Conservation (phyloP, 2,329 filamentous ascomycete genomes). For the Fusarium globosum region DNA sequence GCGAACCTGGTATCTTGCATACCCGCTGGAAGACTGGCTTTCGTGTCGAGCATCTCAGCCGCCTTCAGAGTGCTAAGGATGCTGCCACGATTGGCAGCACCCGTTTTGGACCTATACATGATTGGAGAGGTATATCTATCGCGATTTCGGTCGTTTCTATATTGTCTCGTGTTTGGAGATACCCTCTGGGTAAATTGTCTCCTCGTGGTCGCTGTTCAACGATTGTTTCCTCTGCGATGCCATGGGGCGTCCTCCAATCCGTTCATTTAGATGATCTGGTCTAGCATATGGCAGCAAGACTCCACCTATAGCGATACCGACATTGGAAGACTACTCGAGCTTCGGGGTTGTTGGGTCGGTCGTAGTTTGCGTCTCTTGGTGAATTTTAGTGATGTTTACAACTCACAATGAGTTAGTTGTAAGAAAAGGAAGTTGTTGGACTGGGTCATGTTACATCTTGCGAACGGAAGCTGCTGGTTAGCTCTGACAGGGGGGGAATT, state of each 20-base stretch:
- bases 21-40: constrained; percentile 86
- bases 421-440: constrained; percentile 4
- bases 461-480: constrained; percentile 24
- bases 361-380: neutral
- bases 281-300: constrained; percentile 37
- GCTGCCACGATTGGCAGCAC: constrained; percentile 55
- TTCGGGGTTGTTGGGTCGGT: neutral
- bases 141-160: neutral
- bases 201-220: constrained; percentile 12
- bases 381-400: neutral
- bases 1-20: constrained; percentile 41
- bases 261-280: constrained; percentile 26
- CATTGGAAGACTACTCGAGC: constrained; percentile 25
- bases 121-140: constrained; percentile 12
- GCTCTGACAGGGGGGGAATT: constrained; percentile 25
- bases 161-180: neutral
- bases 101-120: constrained; percentile 60
- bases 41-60: constrained; percentile 82
- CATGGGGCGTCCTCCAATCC: constrained; percentile 28
- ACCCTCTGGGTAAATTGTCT: neutral
- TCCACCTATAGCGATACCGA: constrained; percentile 15
- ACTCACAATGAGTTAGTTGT: constrained; percentile 11
- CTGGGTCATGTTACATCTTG: constrained; percentile 22
- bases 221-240: constrained; percentile 23
- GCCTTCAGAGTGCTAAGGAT: constrained; percentile 83